A percentile compares a stretch with the other conserved stretches of the same genome.
Evolutionary conservation across 2,329 filamentous ascomycete species (phyloP).

Genomic region (Rhinocladiella similis): DNA sequence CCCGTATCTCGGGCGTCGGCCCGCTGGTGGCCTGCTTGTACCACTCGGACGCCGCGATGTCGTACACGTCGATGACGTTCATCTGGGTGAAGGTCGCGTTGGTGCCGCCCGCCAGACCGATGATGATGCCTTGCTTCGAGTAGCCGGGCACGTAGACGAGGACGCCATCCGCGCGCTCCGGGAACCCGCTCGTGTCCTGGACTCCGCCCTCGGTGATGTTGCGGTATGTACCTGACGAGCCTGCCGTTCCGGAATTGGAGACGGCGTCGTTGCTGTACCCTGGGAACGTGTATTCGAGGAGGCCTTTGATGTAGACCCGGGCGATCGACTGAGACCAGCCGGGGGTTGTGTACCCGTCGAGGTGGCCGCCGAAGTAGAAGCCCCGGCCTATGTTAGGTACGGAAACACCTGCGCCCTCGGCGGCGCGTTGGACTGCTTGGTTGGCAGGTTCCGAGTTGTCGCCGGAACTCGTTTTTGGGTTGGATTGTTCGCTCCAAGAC

Average conservation of each 20-base stretch:
- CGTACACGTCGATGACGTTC: constrained; percentile 77
- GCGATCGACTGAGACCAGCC: constrained; percentile 68
- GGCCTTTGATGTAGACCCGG: constrained; percentile 69
- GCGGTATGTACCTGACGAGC: constrained; percentile 63
- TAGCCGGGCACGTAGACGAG: constrained; percentile 76
- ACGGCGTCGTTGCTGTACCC: constrained; percentile 66
- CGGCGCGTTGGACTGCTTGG: constrained; percentile 64
- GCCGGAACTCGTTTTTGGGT: constrained; percentile 63
- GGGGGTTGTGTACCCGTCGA: constrained; percentile 63
- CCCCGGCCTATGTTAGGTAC: constrained; percentile 69
- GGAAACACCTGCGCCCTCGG: constrained; percentile 71
- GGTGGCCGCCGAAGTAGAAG: constrained; percentile 78
- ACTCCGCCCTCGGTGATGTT: constrained; percentile 74
- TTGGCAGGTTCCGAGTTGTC: constrained; percentile 60
- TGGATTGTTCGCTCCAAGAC: constrained; percentile 63
- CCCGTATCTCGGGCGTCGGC: constrained; percentile 59
- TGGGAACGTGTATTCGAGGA: constrained; percentile 75
- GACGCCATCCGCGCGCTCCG: constrained; percentile 71
- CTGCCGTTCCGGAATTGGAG: constrained; percentile 56
- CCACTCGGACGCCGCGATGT: constrained; percentile 69
- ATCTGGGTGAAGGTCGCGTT: constrained; percentile 67
- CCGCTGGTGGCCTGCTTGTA: constrained; percentile 70
- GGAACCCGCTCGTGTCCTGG: constrained; percentile 66
- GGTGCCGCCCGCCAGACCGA: constrained; percentile 75
- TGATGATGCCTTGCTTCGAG: constrained; percentile 70